Conservation (phyloP, 2,329 filamentous ascomycete genomes). For the Allantophomopsis lycopodina region DNA sequence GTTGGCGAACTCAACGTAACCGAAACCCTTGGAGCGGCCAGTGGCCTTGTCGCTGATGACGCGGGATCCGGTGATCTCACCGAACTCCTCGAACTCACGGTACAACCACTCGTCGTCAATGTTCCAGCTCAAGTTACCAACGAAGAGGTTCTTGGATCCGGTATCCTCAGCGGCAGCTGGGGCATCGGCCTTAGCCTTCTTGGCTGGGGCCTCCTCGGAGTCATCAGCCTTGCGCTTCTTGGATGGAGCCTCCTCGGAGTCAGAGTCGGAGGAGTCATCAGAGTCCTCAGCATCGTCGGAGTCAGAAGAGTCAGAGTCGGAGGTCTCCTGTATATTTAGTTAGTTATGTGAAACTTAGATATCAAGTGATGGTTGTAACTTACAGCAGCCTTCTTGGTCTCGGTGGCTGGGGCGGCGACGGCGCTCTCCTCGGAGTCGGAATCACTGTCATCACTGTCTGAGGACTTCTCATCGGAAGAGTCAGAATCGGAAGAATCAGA, state of each 20-base stretch:
- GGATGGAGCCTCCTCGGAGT: conserved; percentile 23
- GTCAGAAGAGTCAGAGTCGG: conserved; percentile 2
- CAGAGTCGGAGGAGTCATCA: conserved; percentile 9
- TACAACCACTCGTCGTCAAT: conserved; percentile 61
- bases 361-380: conserved; percentile 4
- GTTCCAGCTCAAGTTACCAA: conserved; percentile 65
- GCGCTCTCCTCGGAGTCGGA: conserved; percentile 15
- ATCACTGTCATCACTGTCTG: conserved; percentile 16
- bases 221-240: conserved; percentile 48
- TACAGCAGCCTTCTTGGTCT: conserved; percentile 12
- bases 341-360: conserved; percentile 3
- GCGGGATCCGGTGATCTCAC: conserved; percentile 47
- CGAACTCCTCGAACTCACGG: conserved; percentile 55
- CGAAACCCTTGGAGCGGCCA: conserved; percentile 60
- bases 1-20: conserved; percentile 57
- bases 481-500: conserved; percentile 10
- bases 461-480: conserved; percentile 12
- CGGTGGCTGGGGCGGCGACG: conserved; percentile 8
- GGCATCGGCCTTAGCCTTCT: conserved; percentile 38
- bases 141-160: conserved; percentile 49
- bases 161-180: conserved; percentile 23
- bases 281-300: conserved; percentile 8
- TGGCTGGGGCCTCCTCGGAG: conserved; percentile 26
- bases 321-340: conserved; percentile 6
- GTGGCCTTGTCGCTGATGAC: conserved; percentile 54